These are phyloP conservation scores for Aspergillus sp. DNA, from an alignment of 2,329 filamentous ascomycete species.

Conservation along the genomic window DNA sequence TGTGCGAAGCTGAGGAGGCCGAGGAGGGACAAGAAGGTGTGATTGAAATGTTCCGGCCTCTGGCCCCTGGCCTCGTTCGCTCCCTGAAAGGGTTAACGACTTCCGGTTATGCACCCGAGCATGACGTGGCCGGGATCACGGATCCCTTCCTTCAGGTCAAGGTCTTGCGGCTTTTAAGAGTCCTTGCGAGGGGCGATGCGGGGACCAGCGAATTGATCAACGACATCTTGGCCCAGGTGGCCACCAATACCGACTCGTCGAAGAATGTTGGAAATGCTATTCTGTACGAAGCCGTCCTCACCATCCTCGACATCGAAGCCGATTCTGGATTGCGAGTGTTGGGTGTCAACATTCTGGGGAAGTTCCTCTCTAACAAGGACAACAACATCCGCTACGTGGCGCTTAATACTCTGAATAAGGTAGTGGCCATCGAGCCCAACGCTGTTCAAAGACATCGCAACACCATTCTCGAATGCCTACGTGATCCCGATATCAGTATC, in stretches of 20 bases:
- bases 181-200: constrained; percentile 76
- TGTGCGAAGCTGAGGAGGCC: constrained; percentile 91
- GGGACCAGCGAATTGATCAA: constrained; percentile 95
- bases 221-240: constrained; percentile 93
- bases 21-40: constrained; percentile 85
- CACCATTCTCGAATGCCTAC: constrained; percentile 90
- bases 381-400: constrained; percentile 99
- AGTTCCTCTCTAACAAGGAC: constrained; percentile 95
- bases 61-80: constrained; percentile 77
- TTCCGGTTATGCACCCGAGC: constrained; percentile 93
- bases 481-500: constrained; percentile 97
- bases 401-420: constrained; percentile 93
- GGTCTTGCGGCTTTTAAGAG: constrained; percentile 75
- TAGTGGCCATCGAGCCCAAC: constrained; percentile 95
- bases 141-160: constrained; percentile 98
- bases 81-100: constrained; percentile 87
- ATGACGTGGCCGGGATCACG: constrained; percentile 95
- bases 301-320: constrained; percentile 95
- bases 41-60: constrained; percentile 80
- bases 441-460: constrained; percentile 95
- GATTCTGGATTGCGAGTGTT: constrained; percentile 90
- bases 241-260: constrained; percentile 93
- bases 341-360: constrained; percentile 95
- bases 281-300: constrained; percentile 91
- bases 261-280: constrained; percentile 99